Evolutionary conservation across 257 asterid species (phyloP).

Genomic region (Przewalskia tangutica): DNA sequence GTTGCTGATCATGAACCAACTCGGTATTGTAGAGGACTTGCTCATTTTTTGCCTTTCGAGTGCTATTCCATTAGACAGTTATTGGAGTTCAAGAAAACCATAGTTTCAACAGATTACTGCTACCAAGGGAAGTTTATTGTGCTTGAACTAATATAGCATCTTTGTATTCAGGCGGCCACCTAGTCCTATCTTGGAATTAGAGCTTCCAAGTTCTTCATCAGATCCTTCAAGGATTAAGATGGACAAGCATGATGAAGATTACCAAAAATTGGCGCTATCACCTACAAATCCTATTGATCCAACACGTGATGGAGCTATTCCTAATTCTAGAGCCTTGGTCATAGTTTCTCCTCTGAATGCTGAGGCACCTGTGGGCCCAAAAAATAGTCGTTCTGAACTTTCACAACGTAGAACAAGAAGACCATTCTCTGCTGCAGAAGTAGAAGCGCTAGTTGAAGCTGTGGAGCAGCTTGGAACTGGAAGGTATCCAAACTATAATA

Average conservation of each 20-base stretch:
- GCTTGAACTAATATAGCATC: neutral
- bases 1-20: slow-evolving; percentile 22
- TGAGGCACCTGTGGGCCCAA: slow-evolving; percentile 50
- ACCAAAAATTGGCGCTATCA: slow-evolving; percentile 20
- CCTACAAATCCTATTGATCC: slow-evolving; percentile 24
- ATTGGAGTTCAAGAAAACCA: neutral
- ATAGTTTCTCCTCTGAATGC: slow-evolving; percentile 21
- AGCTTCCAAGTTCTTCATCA: slow-evolving; percentile 30
- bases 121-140: neutral
- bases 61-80: neutral
- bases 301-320: slow-evolving; percentile 21
- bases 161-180: slow-evolving; percentile 40
- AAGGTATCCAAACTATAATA: slow-evolving; percentile 30
- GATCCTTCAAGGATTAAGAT: slow-evolving; percentile 27
- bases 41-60: neutral
- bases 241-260: slow-evolving; percentile 21
- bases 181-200: slow-evolving; percentile 40
- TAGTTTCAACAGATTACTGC: neutral
- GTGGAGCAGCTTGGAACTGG: slow-evolving; percentile 95
- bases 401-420: slow-evolving; percentile 88
- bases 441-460: slow-evolving; percentile 88
- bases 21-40: slow-evolving; percentile 20
- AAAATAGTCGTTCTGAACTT: slow-evolving; percentile 46
- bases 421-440: slow-evolving; percentile 87
- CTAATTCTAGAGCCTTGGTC: slow-evolving; percentile 56